phyloP scores from a whole-genome alignment of 1,284 basidiomycete genomes.

The Paramarasmius palmivorus region DNA sequence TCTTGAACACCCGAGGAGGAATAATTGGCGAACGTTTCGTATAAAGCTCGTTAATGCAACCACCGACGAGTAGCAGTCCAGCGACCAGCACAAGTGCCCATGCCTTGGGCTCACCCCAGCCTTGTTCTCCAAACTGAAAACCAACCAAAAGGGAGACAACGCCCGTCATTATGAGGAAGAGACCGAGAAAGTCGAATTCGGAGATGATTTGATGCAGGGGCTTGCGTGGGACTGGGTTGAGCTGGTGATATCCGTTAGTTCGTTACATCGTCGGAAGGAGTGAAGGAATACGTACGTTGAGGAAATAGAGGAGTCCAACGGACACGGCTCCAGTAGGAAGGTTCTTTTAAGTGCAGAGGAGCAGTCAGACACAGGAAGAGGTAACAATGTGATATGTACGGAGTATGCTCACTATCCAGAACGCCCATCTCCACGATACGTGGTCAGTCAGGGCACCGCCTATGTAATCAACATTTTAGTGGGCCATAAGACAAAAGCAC shows the following conservation, averaged over 20 bases:
- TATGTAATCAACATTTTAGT: not conserved
- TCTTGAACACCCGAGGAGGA: not conserved
- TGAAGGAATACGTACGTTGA: constrained; percentile 19
- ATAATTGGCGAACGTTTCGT: constrained; percentile 1
- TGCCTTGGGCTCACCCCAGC: not conserved
- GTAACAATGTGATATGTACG: constrained; percentile 15
- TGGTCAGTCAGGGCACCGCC: constrained; percentile 7
- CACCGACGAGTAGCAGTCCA: not conserved
- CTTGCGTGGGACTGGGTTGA: constrained; percentile 47
- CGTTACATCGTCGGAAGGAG: no score
- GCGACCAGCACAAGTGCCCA: not conserved
- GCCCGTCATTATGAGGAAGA: constrained; percentile 50
- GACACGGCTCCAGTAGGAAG: constrained; percentile 42
- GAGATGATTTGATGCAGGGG: constrained; percentile 37
- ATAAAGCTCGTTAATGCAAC: not conserved
- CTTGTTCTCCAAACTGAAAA: constrained; percentile 39
- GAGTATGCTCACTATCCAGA: constrained; percentile 17
- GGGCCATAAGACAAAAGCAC: no score
- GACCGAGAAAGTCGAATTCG: constrained; percentile 57
- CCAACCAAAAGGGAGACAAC: constrained; percentile 63
- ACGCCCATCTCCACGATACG: constrained; percentile 8
- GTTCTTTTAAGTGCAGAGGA: constrained; percentile 14
- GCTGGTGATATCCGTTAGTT: constrained; percentile 35
- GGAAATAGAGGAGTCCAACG: constrained; percentile 45
- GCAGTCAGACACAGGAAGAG: not conserved